Base-by-base conservation (phyloP, 1,284 basidiomycete genomes). In the Melampsora americana region DNA sequence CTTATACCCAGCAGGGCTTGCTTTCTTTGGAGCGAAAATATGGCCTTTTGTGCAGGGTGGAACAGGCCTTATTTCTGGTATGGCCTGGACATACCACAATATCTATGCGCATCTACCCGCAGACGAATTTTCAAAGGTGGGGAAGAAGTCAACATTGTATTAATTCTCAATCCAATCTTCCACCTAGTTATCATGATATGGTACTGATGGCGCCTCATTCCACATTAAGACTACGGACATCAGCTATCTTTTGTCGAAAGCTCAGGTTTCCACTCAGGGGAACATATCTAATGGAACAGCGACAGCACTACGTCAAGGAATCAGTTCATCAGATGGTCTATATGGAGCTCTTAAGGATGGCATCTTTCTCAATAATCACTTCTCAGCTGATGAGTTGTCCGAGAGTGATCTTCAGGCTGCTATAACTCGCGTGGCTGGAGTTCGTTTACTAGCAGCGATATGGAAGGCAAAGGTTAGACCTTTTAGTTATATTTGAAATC, bases 311-410 rank as follows among this genome's bases (percentile, higher is more conserved):
- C 28, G 66, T 44, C 59, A 26, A 12, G 71, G 71, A 26, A 66
- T 74, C 23, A 74, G 71, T 53, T 56, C 71, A 7, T 50, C 66
- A 9, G 64, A 60, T 26, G 71, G 71, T 9, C 7, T 74, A 44
- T 74, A 74, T 32, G 71, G 71, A 23, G 71, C 42, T 50, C 59
- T 74, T 30, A 74, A 66, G 48, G 64, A 59, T 14, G 71, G 71
- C 20, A 23, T 74, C 30, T 74, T 74, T 56, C 64, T 74, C 9
- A 60, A 74, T 28, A 74, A 74, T 42, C 71, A 74, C 42, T 44
- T 66, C 53, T 66, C 62, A 6, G 30, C 9, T 6, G 32, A 20
- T 12, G 71, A 74, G 39, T 50, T 44, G 35, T 42, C 71, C 9
- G 64, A 66, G 44, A 46, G 53, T 20, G 64, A 74, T 4, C 53